Base-by-base conservation (phyloP, 75 land plant genomes). In the Picea glauca region DNA sequence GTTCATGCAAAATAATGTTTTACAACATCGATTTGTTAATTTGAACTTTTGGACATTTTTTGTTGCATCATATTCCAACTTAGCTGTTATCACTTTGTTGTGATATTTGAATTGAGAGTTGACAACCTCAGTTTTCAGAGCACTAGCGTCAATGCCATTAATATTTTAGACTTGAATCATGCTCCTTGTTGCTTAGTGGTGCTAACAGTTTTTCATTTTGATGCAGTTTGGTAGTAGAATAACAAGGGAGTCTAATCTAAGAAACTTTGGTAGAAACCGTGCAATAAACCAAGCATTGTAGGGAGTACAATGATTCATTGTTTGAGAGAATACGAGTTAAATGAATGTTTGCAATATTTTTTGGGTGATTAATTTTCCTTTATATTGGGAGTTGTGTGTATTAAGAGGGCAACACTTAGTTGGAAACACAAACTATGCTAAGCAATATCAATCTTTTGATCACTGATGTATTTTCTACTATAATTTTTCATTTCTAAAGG, bases 181-280 rank as follows among this genome's bases (percentile, higher is more conserved):
- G n/a, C 35, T 15, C 23, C 64, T 31, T 4, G n/a, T 26, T 43
- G 8, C 62, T 15, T 30, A 7, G 20, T 30, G 20, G 68, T 21
- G 17, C 62, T 76, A 18, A 76, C 43, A 4, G 5, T 12, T 15
- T 76, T 15, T 17, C 13, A 38, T 61, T 26, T 64, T 78, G 13
- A 9, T 85, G 73, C 90, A 94, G 99, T 96, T 96, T 88, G 99
- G 99, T 54, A 92, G 98, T 68, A 87, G 99, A 72, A 96, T 96
- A 72, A 94, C 99, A 15, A 82, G 91, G 83, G 95, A 96, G 78
- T 96, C 99, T 64, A 96, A 96, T 70, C 76, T 84, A 15, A 87
- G 85, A 77, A 95, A 90, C 78, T 96, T 94, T 78, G 99, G 99
- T 33, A 96, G 99, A 77, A 96, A 96, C 68, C 93, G 99, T 62